Evolutionary conservation across 148 eudicot genomes (phyloP), one percentile per base, ranked within the genome.

Genomic region (Rhododendron griersonianum): DNA sequence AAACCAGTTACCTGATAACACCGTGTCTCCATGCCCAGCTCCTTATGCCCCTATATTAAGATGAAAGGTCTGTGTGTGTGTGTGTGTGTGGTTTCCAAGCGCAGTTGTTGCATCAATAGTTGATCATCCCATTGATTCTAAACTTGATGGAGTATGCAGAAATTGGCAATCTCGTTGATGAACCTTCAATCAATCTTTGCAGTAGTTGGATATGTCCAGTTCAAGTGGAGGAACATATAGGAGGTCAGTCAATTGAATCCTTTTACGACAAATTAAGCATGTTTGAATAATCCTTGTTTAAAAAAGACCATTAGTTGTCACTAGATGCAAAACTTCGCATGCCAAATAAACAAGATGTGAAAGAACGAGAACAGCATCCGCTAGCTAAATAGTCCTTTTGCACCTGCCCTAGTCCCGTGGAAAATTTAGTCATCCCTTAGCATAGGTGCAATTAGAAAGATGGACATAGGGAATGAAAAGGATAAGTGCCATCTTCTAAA

Each of bases 21-120:
- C 93, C 75, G 83, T 95, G 86, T 94, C 98, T 91, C 98, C 99
- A 50, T 97, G 99, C 87, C 98, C 98, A 41, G 98, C 98, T 86
- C 98, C 95, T 87, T 93, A 93, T 91, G 94, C 98, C 53, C 99
- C 99, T 23, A 77, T 57, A 81, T 81, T 97, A 86, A 94, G 90
- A 84, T 97, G 92, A 92, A 88, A 85, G 94, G 94, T 28, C 51
- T 78, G 35, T 35, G 35, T 35, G 35, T 39, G 3, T 39, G 41
- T 39, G 41, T 37, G 39, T 37, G 39, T 37, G 0, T 37, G 0
- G 41, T 39, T 39, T 39, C 41, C 41, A 39, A 39, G 41, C 5
- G 41, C 41, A 39, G 41, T 39, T 39, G 41, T 39, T 39, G 41
- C 41, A 39, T 39, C 47, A 35, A 65, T 78, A 10, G 63, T 50